Percentiles rank a stretch among this genome's conserved stretches.
These are phyloP conservation scores for Talaromyces verruculosus DNA, from an alignment of 2,329 filamentous ascomycete species.

Conservation along the genomic window DNA sequence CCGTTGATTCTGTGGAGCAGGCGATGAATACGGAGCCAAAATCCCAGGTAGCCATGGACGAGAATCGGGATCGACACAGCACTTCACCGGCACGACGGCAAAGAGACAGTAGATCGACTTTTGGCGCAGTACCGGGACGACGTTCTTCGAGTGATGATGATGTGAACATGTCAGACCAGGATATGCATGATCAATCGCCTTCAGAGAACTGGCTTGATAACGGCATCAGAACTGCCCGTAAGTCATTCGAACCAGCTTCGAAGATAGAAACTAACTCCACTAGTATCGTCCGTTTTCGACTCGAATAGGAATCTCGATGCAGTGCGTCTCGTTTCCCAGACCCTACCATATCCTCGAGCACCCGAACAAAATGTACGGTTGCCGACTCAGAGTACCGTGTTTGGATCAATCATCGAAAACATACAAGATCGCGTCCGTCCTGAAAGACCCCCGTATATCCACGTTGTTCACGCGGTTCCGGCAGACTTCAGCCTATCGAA, in stretches of 20 bases:
- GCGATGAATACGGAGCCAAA: constrained; percentile 31
- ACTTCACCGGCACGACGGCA: constrained; percentile 30
- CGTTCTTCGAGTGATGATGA: constrained; percentile 33
- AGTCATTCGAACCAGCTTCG: constrained; percentile 19
- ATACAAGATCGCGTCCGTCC: constrained; percentile 55
- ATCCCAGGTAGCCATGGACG: constrained; percentile 32
- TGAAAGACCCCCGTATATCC: constrained; percentile 59
- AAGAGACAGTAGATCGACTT: constrained; percentile 31
- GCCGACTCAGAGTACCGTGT: constrained; percentile 44
- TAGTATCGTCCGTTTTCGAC: constrained; percentile 42
- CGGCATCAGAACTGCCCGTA: constrained; percentile 39
- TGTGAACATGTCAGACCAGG: constrained; percentile 26
- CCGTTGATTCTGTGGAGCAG: constrained; percentile 32
- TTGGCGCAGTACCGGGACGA: constrained; percentile 34
- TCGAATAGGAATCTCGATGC: constrained; percentile 42
- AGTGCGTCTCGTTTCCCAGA: constrained; percentile 61
- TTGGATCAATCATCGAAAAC: constrained; percentile 55
- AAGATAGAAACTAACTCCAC: not conserved
- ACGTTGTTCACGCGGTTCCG: constrained; percentile 63
- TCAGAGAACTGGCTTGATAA: constrained; percentile 39
- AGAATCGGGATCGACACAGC: constrained; percentile 32
- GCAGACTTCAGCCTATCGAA: constrained; percentile 62
- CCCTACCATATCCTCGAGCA: constrained; percentile 55
- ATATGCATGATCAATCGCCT: constrained; percentile 27
- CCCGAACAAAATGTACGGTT: constrained; percentile 33